Evolutionary conservation across 2,329 filamentous ascomycete species (phyloP), one percentile per base, ranked within the genome.

Genomic region (Aspergillus sp.): DNA sequence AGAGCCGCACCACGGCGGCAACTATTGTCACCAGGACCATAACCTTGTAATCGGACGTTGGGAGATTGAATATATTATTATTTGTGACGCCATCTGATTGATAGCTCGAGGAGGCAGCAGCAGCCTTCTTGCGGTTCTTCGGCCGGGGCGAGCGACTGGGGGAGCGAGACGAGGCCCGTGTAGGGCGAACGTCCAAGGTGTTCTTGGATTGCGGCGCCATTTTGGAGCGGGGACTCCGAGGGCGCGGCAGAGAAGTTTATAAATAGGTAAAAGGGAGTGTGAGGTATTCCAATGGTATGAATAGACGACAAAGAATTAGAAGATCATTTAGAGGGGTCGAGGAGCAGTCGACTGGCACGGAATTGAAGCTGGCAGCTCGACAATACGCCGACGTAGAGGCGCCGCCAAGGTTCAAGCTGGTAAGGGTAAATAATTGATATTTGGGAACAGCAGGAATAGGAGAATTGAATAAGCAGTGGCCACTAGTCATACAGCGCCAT

Each of bases 1-100:
- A 99, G 63, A 98, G 79, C 64, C 95, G 90, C 64, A 99, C 91
- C 64, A 88, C 79, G 55, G 89, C 83, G 51, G 90, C 90, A 62
- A 97, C 68, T 17, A 92, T 65, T 52, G 91, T 96, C 65, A 98
- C 77, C 51, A 83, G 77, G 19, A 86, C 78, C 74, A 96, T 82
- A 62, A 91, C 76, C 76, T 90, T 85, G 79, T 95, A 97, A 78
- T 98, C 95, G 23, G 87, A 88, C 57, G 84, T 78, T 37, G 93
- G 91, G 21, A 99, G 86, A 53, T 90, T 84, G 78, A 97, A 92
- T 70, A 98, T 87, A 81, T 98, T 92, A 79, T 97, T 88, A 79
- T 99, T 90, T 64, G 85, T 83, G 55, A 98, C 77, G 21, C 79
- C 79, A 41, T 80, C 78, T 19, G 79, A 82, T 45, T 70, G 72